Evolutionary conservation across 1,284 basidiomycete species (phyloP), one percentile per base, ranked within the genome.

Genomic region (Microbotryum violaceum): DNA sequence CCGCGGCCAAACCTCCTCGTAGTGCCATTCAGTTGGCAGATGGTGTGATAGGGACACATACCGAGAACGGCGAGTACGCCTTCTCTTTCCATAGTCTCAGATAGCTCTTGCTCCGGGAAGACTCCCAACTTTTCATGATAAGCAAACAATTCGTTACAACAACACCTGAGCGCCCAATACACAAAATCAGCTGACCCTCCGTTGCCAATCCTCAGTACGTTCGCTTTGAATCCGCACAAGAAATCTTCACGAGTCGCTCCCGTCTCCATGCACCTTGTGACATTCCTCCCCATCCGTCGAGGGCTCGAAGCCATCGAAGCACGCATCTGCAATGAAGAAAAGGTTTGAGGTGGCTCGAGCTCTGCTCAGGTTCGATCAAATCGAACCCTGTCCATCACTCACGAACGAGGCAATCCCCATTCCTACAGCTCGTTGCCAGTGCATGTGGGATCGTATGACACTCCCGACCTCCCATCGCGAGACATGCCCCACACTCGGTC

Each of bases 401-500:
- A 66, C 65, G 65, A 14, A 67, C 54, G 6, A 47, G n/a, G 47
- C 65, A 67, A 1, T 44, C n/a, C 2, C 63, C 62, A 5, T 29
- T 4, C 7, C 65, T 49, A 55, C 65, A 67, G 25, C 50, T 53
- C n/a, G 65, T 61, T 3, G 58, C 60, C 55, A 64, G 50, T 4
- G 61, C 58, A 54, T 58, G 47, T 9, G 25, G 18, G 33, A 67
- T 60, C 16, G 29, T 16, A 0, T 58, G 25, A 58, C 62, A 67
- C 46, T 60, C 50, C 18, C 25, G 18, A 0, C 65, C 65, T 7
- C 65, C 65, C 7, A 54, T 12, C 0, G 14, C 51, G 52, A 56
- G 49, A 56, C 65, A 67, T 1, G 54, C 62, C 65, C 65, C 27
- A 31, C 65, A 67, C 23, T 62, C 47, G 2, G 50, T 47, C 14